Percentiles rank a stretch among this genome's conserved stretches.
Evolutionary conservation across 352 stramenopile species (phyloP).

Genomic region (Globisporangium recalcitrans): DNA sequence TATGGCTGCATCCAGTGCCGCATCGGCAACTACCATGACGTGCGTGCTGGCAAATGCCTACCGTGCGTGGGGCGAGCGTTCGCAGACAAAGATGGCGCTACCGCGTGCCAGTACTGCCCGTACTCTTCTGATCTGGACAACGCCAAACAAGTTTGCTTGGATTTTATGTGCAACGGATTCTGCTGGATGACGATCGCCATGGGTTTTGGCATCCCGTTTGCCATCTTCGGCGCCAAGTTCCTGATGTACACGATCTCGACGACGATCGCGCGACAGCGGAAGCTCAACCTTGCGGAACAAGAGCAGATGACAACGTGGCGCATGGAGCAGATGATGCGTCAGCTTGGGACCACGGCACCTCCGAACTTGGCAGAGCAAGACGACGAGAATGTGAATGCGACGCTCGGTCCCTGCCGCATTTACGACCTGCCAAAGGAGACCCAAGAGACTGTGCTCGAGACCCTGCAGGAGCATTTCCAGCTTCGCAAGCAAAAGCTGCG

Average conservation of each 20-base stretch:
- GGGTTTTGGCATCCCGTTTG: constrained; percentile 36
- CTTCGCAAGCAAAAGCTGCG: constrained; percentile 39
- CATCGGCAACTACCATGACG: constrained; percentile 54
- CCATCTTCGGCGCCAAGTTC: constrained; percentile 54
- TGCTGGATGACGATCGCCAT: constrained; percentile 66
- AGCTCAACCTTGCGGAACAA: constrained; percentile 48
- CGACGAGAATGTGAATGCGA: constrained; percentile 18
- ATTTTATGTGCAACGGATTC: constrained; percentile 47
- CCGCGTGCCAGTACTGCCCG: constrained; percentile 49
- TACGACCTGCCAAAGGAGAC: constrained; percentile 57
- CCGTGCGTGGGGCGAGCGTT: constrained; percentile 41
- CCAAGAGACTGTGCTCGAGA: constrained; percentile 50
- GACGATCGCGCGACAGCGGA: constrained; percentile 31
- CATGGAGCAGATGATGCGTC: constrained; percentile 58
- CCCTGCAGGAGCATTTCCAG: constrained; percentile 57
- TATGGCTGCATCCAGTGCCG: constrained; percentile 62
- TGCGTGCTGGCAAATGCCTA: constrained; percentile 32
- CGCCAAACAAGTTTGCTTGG: constrained; percentile 30
- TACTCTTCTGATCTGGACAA: constrained; percentile 49
- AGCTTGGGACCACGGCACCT: constrained; percentile 25
- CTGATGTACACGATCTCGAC: constrained; percentile 39
- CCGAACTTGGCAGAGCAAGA: constrained; percentile 17
- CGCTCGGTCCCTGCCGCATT: constrained; percentile 31
- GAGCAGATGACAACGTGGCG: constrained; percentile 67
- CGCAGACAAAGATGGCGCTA: constrained; percentile 46